Evolutionary conservation across 495 filamentous ascomycete species (phyloP).

Genomic region (Podospora appendiculata): DNA sequence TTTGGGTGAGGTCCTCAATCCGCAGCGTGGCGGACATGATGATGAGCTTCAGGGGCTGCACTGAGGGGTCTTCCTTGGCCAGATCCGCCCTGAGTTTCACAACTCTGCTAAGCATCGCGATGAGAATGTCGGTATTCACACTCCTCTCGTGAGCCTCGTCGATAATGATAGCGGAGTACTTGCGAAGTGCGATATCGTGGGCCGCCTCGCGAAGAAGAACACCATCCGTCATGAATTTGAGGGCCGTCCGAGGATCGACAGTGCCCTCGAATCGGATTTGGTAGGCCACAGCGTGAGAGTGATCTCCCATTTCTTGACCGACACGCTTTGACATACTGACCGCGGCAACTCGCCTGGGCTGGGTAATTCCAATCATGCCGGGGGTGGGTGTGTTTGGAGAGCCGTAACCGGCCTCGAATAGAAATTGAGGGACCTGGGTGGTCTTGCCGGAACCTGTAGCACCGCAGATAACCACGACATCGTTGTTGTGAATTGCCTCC

Average conservation of each 20-base stretch:
- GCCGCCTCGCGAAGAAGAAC: slow-evolving; percentile 87
- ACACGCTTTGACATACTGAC: slow-evolving; percentile 95
- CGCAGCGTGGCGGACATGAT: slow-evolving; percentile 97
- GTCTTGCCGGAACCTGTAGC: slow-evolving; percentile 96
- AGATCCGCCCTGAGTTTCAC: slow-evolving; percentile 57
- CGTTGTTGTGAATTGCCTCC: slow-evolving; percentile 90
- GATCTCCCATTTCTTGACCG: slow-evolving; percentile 68
- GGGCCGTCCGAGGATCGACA: slow-evolving; percentile 71
- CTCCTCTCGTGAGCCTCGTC: slow-evolving; percentile 98
- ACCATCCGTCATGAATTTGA: slow-evolving; percentile 99
- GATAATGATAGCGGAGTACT: slow-evolving; percentile 90
- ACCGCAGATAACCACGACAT: slow-evolving; percentile 86
- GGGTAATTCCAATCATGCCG: slow-evolving; percentile 91
- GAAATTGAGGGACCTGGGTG: slow-evolving; percentile 91
- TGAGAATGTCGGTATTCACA: slow-evolving; percentile 93
- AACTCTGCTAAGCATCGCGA: slow-evolving; percentile 91
- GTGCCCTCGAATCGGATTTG: slow-evolving; percentile 93
- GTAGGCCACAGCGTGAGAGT: slow-evolving; percentile 67
- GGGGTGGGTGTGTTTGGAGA: slow-evolving; percentile 66
- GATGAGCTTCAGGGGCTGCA: slow-evolving; percentile 79
- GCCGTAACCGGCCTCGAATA: slow-evolving; percentile 91
- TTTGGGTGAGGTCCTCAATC: slow-evolving; percentile 84
- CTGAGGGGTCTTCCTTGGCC: slow-evolving; percentile 38
- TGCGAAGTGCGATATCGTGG: slow-evolving; percentile 81
- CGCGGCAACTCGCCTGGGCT: slow-evolving; percentile 86